These are phyloP conservation scores for Mychonastes homosphaera DNA, from an alignment of 139 green algal genomes.

Conservation along the genomic window DNA sequence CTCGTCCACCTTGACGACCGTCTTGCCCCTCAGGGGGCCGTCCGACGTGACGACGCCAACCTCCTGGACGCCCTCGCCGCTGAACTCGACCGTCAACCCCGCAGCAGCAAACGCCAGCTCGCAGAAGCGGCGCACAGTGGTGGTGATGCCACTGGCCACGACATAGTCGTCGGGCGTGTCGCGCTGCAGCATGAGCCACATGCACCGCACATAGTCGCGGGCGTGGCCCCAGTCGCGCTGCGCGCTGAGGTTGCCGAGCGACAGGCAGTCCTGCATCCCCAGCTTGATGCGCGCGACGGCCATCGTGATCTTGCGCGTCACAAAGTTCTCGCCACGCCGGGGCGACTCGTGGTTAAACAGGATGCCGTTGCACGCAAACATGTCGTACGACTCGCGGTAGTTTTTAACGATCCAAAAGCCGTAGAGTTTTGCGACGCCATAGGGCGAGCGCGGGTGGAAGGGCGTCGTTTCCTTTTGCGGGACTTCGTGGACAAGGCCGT, in stretches of 20 bases:
- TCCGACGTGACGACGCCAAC: constrained; percentile 14
- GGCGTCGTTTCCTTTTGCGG: constrained; percentile 56
- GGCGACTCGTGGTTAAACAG: constrained; percentile 79
- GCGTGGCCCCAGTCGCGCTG: constrained; percentile 72
- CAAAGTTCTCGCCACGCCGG: constrained; percentile 63
- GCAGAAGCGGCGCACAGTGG: background rate
- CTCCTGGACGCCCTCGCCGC: constrained; percentile 21
- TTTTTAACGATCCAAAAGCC: constrained; percentile 62
- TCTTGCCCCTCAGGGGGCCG: constrained; percentile 8
- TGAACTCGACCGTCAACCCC: constrained; percentile 8
- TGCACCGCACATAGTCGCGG: constrained; percentile 61
- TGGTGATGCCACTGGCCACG: constrained; percentile 28
- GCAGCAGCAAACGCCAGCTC: background rate
- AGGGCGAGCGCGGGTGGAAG: constrained; percentile 67
- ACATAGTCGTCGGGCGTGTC: constrained; percentile 61
- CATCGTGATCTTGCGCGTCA: constrained; percentile 67
- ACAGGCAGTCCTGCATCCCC: constrained; percentile 35
- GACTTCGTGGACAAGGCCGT: constrained; percentile 58
- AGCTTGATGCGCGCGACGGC: constrained; percentile 45
- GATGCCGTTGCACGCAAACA: constrained; percentile 69
- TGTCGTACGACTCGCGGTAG: constrained; percentile 66
- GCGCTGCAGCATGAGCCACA: constrained; percentile 75
- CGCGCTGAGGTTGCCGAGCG: constrained; percentile 69
- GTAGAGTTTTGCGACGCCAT: constrained; percentile 65
- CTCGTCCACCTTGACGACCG: constrained; percentile 28